Evolutionary conservation across 2,329 filamentous ascomycete genomes (phyloP).

Genomic region (Chaetomiaceae sp.): DNA sequence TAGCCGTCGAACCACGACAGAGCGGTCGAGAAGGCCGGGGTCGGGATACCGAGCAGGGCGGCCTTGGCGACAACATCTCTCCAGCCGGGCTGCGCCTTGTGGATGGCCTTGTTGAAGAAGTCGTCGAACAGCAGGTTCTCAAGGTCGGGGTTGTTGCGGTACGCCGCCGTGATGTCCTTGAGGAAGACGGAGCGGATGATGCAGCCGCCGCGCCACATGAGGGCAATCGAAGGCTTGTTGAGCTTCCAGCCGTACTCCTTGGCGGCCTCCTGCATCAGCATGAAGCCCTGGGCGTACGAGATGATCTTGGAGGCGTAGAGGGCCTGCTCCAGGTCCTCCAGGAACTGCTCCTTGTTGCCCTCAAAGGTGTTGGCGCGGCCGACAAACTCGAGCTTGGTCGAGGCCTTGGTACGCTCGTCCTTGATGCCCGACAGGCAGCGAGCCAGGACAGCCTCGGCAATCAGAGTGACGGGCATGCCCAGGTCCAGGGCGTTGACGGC

Average conservation of each 20-base stretch:
- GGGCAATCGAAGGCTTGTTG: slow-evolving; percentile 98
- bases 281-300: slow-evolving; percentile 99
- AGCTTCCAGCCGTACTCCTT: slow-evolving; percentile 97
- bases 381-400: slow-evolving; percentile 66
- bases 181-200: slow-evolving; percentile 99
- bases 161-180: slow-evolving; percentile 97
- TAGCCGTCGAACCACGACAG: slow-evolving; percentile 99
- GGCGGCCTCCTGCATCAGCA: slow-evolving; percentile 99
- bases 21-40: slow-evolving; percentile 92
- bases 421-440: slow-evolving; percentile 94
- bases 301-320: slow-evolving; percentile 99
- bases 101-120: slow-evolving; percentile 99
- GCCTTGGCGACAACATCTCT: slow-evolving; percentile 87
- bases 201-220: slow-evolving; percentile 99
- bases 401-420: slow-evolving; percentile 81
- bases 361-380: slow-evolving; percentile 77
- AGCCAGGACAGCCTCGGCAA: slow-evolving; percentile 93
- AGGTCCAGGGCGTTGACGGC: slow-evolving; percentile 98
- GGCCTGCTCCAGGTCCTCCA: slow-evolving; percentile 96
- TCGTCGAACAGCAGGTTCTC: slow-evolving; percentile 98
- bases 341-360: slow-evolving; percentile 88
- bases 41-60: slow-evolving; percentile 90
- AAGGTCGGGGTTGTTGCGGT: slow-evolving; percentile 88
- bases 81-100: slow-evolving; percentile 92
- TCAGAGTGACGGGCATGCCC: slow-evolving; percentile 96